phyloP scores from a whole-genome alignment of 352 stramenopile species.

The Phytopythium oedochilum region DNA sequence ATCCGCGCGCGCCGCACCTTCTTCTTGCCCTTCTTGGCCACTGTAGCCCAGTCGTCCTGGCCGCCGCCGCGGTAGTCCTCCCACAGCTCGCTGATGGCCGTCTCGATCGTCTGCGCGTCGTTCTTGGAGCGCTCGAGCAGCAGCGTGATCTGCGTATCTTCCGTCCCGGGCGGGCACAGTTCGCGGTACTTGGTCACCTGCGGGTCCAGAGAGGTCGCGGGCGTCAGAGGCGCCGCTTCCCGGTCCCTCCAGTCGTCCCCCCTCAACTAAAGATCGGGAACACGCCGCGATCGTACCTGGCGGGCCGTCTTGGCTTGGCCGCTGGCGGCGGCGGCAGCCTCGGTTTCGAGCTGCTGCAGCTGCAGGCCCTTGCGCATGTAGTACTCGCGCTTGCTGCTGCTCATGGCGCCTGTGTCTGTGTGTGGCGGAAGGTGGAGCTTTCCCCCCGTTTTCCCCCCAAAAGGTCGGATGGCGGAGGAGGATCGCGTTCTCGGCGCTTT shows the following conservation, averaged over 20 bases:
- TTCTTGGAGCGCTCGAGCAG: slow-evolving; percentile 71
- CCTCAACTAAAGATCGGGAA: background rate
- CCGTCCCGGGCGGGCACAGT: slow-evolving; percentile 72
- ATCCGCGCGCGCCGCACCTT: slow-evolving; percentile 31
- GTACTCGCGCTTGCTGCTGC: slow-evolving; percentile 75
- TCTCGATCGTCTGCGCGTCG: slow-evolving; percentile 66
- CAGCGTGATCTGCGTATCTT: slow-evolving; percentile 66
- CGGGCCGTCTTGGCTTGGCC: slow-evolving; percentile 36
- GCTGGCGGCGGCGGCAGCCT: slow-evolving; percentile 32
- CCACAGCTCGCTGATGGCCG: slow-evolving; percentile 80
- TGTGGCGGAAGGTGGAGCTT: slow-evolving; percentile 7
- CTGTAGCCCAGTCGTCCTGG: slow-evolving; percentile 70
- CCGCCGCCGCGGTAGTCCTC: slow-evolving; percentile 64
- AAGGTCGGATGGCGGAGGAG: slow-evolving; percentile 1
- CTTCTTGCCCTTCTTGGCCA: slow-evolving; percentile 81
- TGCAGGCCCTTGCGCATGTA: slow-evolving; percentile 77
- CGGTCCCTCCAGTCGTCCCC: background rate
- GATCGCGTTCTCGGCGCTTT: slow-evolving; percentile 1
- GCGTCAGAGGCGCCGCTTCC: background rate
- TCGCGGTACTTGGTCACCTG: slow-evolving; percentile 78
- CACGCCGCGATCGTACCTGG: slow-evolving; percentile 46
- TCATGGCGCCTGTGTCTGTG: slow-evolving; percentile 54
- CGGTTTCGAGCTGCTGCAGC: slow-evolving; percentile 70
- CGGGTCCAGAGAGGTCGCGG: background rate
- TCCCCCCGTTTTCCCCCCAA: background rate